Conservation (phyloP, 73 alveolate genomes). For the Tetrahymena malaccensis region DNA sequence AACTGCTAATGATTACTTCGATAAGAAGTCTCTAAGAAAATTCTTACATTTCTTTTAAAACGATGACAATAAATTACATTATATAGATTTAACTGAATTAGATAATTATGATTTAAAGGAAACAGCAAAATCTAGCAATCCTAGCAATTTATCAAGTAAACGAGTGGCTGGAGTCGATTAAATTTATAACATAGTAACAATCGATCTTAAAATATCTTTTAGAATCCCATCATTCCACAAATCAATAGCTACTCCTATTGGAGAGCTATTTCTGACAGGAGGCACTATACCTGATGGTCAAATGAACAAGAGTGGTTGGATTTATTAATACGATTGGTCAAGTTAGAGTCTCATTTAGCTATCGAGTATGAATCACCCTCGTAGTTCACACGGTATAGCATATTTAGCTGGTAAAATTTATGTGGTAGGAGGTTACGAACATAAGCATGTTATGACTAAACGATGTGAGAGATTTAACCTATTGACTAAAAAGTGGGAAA, state of each 20-base stretch:
- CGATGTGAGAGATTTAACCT: neutral
- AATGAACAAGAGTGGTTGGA: neutral
- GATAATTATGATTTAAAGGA: neutral
- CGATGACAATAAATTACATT: neutral
- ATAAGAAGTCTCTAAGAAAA: neutral
- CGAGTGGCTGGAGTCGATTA: neutral
- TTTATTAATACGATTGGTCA: neutral
- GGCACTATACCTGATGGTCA: neutral
- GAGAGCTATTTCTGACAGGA: conserved; percentile 21
- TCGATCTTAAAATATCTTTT: neutral
- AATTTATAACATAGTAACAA: neutral
- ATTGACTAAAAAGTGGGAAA: conserved; percentile 1
- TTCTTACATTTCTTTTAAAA: neutral
- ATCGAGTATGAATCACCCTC: neutral
- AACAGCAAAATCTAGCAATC: neutral
- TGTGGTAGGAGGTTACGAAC: conserved; percentile 8
- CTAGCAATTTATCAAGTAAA: neutral
- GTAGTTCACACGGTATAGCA: neutral
- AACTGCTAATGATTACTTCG: neutral
- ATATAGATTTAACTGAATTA: neutral
- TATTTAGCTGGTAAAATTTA: neutral
- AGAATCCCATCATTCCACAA: conserved; percentile 22
- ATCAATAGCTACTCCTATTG: conserved; percentile 24
- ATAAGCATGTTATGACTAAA: neutral
- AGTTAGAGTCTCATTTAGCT: neutral